Evolutionary conservation across 208 protist species (phyloP).

Genomic region (Leptomonas pyrrhocoris): DNA sequence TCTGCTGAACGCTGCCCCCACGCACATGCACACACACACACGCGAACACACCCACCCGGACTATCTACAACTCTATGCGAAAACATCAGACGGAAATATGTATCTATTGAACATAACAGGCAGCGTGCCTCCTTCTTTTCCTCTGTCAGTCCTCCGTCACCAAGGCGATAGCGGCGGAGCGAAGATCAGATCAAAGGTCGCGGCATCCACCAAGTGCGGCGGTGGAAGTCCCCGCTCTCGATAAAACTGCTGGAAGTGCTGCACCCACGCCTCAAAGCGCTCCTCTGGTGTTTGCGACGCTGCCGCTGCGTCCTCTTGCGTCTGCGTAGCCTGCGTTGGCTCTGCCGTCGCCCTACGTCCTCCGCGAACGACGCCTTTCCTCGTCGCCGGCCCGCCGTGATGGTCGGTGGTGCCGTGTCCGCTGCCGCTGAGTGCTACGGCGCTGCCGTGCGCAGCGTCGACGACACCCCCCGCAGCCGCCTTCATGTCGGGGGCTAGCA

Average conservation of each 20-base stretch:
- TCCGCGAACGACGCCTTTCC: not conserved
- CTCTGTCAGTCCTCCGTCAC: not conserved
- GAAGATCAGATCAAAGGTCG: conserved; percentile 58
- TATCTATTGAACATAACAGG: too few relatives aligned
- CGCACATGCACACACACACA: too few relatives aligned
- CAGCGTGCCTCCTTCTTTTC: too few relatives aligned
- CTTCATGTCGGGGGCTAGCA: conserved; percentile 21
- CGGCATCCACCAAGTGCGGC: conserved; percentile 49
- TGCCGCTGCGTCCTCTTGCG: not conserved
- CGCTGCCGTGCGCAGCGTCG: not conserved
- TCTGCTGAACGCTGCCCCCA: too few relatives aligned
- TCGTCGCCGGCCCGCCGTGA: not conserved
- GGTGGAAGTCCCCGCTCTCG: conserved; percentile 32
- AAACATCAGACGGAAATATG: too few relatives aligned
- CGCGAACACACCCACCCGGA: too few relatives aligned
- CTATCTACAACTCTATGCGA: too few relatives aligned
- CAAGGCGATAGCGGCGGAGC: conserved; percentile 12
- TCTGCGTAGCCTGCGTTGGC: not conserved
- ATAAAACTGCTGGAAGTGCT: conserved; percentile 42
- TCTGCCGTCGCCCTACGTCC: not conserved
- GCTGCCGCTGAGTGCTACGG: not conserved
- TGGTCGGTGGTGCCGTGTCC: not conserved
- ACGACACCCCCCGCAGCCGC: not conserved
- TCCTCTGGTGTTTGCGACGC: conserved; percentile 1
- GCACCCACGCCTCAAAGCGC: conserved; percentile 46